Evolutionary conservation across 2,329 filamentous ascomycete species (phyloP).

Genomic region (Aureobasidium sp.): DNA sequence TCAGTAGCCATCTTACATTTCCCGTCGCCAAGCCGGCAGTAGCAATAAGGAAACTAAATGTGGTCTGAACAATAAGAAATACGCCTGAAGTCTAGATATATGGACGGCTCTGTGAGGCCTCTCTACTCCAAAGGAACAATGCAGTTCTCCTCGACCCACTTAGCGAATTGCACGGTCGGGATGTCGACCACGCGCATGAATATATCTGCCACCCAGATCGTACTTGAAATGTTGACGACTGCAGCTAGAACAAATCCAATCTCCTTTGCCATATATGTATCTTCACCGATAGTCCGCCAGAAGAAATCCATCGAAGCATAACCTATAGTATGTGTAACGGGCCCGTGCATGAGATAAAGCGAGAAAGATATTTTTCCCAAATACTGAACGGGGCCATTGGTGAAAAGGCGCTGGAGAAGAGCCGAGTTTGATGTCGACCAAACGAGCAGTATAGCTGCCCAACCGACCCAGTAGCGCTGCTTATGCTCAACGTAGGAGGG

Average conservation of each 20-base stretch:
- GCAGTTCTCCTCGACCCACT: constrained; percentile 43
- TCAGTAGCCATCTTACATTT: too few species aligned
- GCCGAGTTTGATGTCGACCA: constrained; percentile 42
- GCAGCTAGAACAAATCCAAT: constrained; percentile 49
- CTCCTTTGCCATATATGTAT: constrained; percentile 40
- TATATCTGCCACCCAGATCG: constrained; percentile 49
- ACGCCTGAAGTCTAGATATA: neutral
- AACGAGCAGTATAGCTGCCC: constrained; percentile 48
- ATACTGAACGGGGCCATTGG: constrained; percentile 46
- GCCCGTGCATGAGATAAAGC: constrained; percentile 56
- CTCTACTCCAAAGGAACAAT: constrained; percentile 1
- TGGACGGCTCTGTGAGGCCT: neutral
- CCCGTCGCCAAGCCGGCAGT: neutral
- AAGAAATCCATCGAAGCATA: constrained; percentile 47
- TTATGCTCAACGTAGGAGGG: neutral
- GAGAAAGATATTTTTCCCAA: constrained; percentile 55
- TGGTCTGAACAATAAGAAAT: neutral
- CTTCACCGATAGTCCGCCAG: constrained; percentile 42
- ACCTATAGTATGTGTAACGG: constrained; percentile 47
- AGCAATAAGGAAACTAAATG: neutral
- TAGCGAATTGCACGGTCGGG: constrained; percentile 50
- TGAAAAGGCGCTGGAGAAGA: constrained; percentile 45
- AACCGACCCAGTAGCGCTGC: constrained; percentile 50
- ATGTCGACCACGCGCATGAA: constrained; percentile 52
- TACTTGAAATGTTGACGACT: constrained; percentile 48